Percentiles rank a stretch among this genome's conserved stretches.
Conservation (phyloP, 148 eudicot genomes). For the Camellia sinensis region DNA sequence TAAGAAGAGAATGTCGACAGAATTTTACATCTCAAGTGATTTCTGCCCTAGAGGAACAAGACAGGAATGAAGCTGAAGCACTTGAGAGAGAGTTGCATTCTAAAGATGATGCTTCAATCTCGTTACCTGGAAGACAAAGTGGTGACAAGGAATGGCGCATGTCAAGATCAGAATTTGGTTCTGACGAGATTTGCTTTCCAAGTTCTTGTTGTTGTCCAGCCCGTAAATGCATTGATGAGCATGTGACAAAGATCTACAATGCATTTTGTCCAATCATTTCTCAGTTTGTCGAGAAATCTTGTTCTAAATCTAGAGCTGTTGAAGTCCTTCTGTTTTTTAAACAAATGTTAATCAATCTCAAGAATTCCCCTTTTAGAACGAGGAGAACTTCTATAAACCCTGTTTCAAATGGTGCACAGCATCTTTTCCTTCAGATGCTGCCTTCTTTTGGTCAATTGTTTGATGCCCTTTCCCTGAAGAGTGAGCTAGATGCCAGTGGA, state of each 20-base stretch:
- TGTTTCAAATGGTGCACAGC: slow-evolving; percentile 26
- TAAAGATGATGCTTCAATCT: slow-evolving; percentile 53
- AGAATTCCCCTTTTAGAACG: slow-evolving; percentile 60
- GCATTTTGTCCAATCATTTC: slow-evolving; percentile 51
- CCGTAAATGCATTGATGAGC: slow-evolving; percentile 84
- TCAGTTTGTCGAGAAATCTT: slow-evolving; percentile 43
- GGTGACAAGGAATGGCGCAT: slow-evolving; percentile 95
- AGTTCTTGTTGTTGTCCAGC: slow-evolving; percentile 73
- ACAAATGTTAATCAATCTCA: slow-evolving; percentile 47
- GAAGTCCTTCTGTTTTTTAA: slow-evolving; percentile 49
- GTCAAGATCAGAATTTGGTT: slow-evolving; percentile 80
- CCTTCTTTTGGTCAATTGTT: slow-evolving; percentile 57
- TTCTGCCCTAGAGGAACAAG: slow-evolving; percentile 60
- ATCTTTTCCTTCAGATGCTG: slow-evolving; percentile 40
- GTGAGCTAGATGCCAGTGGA: slow-evolving; percentile 40
- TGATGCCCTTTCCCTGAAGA: slow-evolving; percentile 61
- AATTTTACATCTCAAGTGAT: slow-evolving; percentile 42
- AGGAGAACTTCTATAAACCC: slow-evolving; percentile 51
- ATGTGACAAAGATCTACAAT: slow-evolving; percentile 72
- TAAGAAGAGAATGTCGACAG: slow-evolving; percentile 65
- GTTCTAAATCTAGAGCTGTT: slow-evolving; percentile 37
- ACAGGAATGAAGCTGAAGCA: slow-evolving; percentile 54
- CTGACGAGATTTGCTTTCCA: slow-evolving; percentile 45
- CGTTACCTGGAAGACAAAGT: slow-evolving; percentile 89
- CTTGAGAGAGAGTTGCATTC: slow-evolving; percentile 53